Evolutionary conservation across 2,329 filamentous ascomycete genomes (phyloP).

Genomic region (Bipolaris victoriae): DNA sequence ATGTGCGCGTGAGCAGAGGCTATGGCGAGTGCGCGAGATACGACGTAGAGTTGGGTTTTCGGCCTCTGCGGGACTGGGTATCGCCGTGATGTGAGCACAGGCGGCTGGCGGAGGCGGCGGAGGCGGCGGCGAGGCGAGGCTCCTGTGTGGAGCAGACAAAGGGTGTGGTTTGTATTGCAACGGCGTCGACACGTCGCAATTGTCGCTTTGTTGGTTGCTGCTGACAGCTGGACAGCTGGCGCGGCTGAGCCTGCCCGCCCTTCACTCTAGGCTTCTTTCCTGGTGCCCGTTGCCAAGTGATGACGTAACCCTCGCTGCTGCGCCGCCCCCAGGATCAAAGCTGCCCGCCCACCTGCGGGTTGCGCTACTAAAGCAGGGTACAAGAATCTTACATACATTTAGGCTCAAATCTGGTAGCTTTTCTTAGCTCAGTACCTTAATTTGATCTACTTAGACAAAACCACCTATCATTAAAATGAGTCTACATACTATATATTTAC

Average conservation of each 20-base stretch:
- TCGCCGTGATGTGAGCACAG: neutral
- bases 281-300: slow-evolving; percentile 25
- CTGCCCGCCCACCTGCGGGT: no score
- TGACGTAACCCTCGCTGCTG: slow-evolving; percentile 32
- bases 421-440: no score
- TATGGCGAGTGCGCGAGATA: slow-evolving; percentile 16
- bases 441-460: no score
- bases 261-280: slow-evolving; percentile 10
- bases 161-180: slow-evolving; percentile 4
- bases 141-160: neutral
- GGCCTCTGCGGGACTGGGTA: neutral
- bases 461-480: no score
- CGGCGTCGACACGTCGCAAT: slow-evolving; percentile 14
- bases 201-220: slow-evolving; percentile 17
- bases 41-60: slow-evolving; percentile 6
- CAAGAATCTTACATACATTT: no score
- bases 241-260: slow-evolving; percentile 29
- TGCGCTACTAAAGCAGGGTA: no score
- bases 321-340: slow-evolving; percentile 4
- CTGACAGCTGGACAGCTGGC: slow-evolving; percentile 11
- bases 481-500: no score
- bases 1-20: slow-evolving; percentile 19
- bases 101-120: neutral
- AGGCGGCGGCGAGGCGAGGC: neutral
- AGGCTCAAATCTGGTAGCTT: no score